Conservation (phyloP, 805 yeast species). For the Pichia eremophila region DNA sequence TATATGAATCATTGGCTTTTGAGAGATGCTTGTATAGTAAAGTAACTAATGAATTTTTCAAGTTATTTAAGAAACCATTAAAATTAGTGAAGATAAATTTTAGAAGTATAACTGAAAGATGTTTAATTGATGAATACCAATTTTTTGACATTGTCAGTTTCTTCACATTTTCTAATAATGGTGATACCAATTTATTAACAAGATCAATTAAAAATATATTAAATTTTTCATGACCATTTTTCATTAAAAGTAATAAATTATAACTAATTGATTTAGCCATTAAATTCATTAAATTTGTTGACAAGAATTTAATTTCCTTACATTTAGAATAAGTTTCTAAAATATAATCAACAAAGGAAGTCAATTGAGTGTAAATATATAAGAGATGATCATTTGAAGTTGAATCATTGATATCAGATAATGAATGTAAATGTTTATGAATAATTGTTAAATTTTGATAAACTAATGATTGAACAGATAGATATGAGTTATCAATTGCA, state of each 20-base stretch:
- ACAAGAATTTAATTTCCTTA: conserved; percentile 16
- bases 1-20: conserved; percentile 27
- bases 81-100: conserved; percentile 24
- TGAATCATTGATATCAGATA: not conserved
- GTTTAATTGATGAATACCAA: conserved; percentile 26
- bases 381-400: conserved; percentile 15
- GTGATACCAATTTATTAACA: conserved; percentile 17
- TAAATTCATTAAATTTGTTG: conserved; percentile 18
- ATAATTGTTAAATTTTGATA: not conserved
- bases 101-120: conserved; percentile 21
- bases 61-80: conserved; percentile 27
- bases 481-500: conserved; percentile 1
- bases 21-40: conserved; percentile 23
- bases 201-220: conserved; percentile 24
- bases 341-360: conserved; percentile 15
- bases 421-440: conserved; percentile 1
- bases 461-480: not conserved
- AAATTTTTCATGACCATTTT: conserved; percentile 25
- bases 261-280: conserved; percentile 17
- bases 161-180: conserved; percentile 14
- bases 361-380: conserved; percentile 17
- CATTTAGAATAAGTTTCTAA: conserved; percentile 14
- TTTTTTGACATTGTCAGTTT: conserved; percentile 24
- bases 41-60: conserved; percentile 20
- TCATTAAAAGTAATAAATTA: conserved; percentile 20